These are phyloP conservation scores for Penstemon newberryi DNA, from an alignment of 257 asterid genomes.

Conservation along the genomic window DNA sequence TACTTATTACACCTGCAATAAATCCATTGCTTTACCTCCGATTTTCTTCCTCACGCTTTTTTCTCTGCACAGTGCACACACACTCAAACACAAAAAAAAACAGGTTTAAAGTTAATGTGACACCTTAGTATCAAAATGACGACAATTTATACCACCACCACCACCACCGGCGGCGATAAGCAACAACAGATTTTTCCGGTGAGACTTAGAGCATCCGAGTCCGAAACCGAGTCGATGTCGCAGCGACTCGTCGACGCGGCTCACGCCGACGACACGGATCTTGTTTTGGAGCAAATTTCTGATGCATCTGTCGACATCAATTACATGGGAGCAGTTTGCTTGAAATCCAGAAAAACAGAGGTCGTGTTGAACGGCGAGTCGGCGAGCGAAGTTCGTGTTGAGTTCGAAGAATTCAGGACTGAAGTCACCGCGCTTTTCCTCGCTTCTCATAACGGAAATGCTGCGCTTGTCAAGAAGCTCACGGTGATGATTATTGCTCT, in stretches of 20 bases:
- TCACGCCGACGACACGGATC: slow-evolving; percentile 46
- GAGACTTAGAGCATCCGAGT: slow-evolving; percentile 25
- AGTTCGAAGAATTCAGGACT: slow-evolving; percentile 73
- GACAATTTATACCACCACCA: slow-evolving; percentile 27
- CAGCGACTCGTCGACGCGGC: slow-evolving; percentile 63
- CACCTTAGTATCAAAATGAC: slow-evolving; percentile 25
- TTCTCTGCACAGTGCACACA: slow-evolving; percentile 12
- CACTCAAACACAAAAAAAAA: slow-evolving; percentile 3
- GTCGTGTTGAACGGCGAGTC: slow-evolving; percentile 58
- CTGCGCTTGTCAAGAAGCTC: slow-evolving; percentile 50
- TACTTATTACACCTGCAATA: background rate
- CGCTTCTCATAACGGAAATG: slow-evolving; percentile 71
- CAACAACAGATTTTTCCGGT: slow-evolving; percentile 36
- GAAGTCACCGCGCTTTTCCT: slow-evolving; percentile 74
- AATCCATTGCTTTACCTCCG: background rate
- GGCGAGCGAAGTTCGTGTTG: slow-evolving; percentile 52
- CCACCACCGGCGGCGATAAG: slow-evolving; percentile 27
- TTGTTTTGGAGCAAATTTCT: slow-evolving; percentile 48
- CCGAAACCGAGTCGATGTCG: slow-evolving; percentile 45
- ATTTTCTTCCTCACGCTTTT: slow-evolving; percentile 1
- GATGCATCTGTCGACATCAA: slow-evolving; percentile 56
- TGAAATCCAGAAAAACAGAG: slow-evolving; percentile 59
- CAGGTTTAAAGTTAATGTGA: slow-evolving; percentile 11
- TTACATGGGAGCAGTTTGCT: slow-evolving; percentile 60
- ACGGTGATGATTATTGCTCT: slow-evolving; percentile 39